Evolutionary conservation across 1,284 basidiomycete genomes (phyloP).

Genomic region (Tremellales sp.): DNA sequence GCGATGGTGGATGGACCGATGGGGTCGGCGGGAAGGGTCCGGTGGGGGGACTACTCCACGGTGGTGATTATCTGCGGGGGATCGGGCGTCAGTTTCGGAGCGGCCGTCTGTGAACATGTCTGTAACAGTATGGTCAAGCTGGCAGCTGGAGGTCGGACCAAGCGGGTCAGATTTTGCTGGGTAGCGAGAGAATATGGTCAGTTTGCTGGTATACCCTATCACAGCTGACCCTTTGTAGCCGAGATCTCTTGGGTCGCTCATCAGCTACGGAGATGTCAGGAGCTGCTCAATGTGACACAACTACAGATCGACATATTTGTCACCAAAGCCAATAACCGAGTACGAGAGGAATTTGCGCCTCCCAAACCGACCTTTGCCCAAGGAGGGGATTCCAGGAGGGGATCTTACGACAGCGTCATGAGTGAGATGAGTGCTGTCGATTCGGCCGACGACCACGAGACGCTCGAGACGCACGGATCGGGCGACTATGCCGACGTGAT

Average conservation of each 20-base stretch:
- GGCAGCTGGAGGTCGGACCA: slow-evolving; percentile 56
- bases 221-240: slow-evolving; percentile 49
- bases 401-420: slow-evolving; percentile 10
- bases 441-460: slow-evolving; percentile 12
- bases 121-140: slow-evolving; percentile 61
- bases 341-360: slow-evolving; percentile 47
- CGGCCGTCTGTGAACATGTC: slow-evolving; percentile 67
- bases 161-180: slow-evolving; percentile 75
- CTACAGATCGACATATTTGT: slow-evolving; percentile 78
- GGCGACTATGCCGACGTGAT: slow-evolving; percentile 54
- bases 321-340: slow-evolving; percentile 52
- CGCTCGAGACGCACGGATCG: slow-evolving; percentile 12
- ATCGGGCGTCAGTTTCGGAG: slow-evolving; percentile 72
- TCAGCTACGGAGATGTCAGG: slow-evolving; percentile 63
- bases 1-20: slow-evolving; percentile 72
- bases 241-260: slow-evolving; percentile 79
- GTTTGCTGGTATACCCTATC: slow-evolving; percentile 30
- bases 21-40: slow-evolving; percentile 65
- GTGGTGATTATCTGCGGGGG: slow-evolving; percentile 72
- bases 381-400: slow-evolving; percentile 14
- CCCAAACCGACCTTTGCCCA: slow-evolving; percentile 52
- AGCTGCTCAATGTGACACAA: slow-evolving; percentile 58
- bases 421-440: slow-evolving; percentile 10
- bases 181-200: slow-evolving; percentile 73
- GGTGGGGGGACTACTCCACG: slow-evolving; percentile 64